phyloP scores from a whole-genome alignment of 1,139 yeast species.

The Suhomyces kunorum region DNA sequence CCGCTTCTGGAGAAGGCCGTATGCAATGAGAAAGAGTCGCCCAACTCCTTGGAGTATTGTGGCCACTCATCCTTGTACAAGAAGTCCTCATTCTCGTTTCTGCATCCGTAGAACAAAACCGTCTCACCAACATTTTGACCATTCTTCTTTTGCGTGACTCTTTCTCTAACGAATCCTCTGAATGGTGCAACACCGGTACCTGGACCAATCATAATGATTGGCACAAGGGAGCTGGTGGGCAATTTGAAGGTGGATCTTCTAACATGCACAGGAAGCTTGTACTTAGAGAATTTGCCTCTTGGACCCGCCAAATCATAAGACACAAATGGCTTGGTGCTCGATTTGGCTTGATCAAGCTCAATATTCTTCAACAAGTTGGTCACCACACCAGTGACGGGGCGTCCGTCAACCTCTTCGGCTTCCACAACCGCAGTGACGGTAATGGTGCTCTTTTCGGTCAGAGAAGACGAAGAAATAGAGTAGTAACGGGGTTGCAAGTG shows the following conservation, averaged over 20 bases:
- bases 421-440: constrained; percentile 95
- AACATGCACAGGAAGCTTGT: constrained; percentile 83
- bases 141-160: constrained; percentile 44
- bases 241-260: constrained; percentile 94
- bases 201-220: constrained; percentile 93
- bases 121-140: constrained; percentile 68
- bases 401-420: constrained; percentile 52
- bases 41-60: constrained; percentile 62
- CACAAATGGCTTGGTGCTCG: constrained; percentile 46
- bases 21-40: constrained; percentile 64
- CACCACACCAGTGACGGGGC: constrained; percentile 74
- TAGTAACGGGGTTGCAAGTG: constrained; percentile 93
- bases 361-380: constrained; percentile 83
- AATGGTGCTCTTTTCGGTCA: constrained; percentile 70
- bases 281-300: constrained; percentile 55
- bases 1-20: constrained; percentile 87
- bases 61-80: constrained; percentile 88
- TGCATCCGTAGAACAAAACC: constrained; percentile 82
- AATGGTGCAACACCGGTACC: constrained; percentile 99
- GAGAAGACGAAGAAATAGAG: constrained; percentile 90
- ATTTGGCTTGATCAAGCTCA: constrained; percentile 61
- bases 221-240: constrained; percentile 83
- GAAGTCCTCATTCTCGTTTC: constrained; percentile 72
- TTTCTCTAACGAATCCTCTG: constrained; percentile 89
- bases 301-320: constrained; percentile 82